Conservation (phyloP, 2,329 filamentous ascomycete genomes). For the Fusarium nygamai region DNA sequence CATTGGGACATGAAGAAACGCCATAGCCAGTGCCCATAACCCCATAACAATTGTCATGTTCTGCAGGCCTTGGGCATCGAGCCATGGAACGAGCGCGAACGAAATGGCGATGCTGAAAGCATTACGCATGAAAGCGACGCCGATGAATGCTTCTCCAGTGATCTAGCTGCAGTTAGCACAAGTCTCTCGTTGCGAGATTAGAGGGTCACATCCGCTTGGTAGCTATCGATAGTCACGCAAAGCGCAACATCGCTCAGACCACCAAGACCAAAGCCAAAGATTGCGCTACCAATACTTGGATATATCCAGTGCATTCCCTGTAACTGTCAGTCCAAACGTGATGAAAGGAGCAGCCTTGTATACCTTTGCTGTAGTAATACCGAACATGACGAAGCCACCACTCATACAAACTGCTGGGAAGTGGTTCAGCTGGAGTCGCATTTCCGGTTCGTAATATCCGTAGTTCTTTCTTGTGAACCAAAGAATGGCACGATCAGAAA, state of each 20-base stretch:
- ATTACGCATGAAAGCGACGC: slow-evolving; percentile 15
- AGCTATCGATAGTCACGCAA: slow-evolving; percentile 48
- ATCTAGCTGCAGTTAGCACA: neutral
- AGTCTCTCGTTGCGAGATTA: rapidly evolving
- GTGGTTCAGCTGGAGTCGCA: slow-evolving; percentile 47
- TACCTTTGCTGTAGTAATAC: slow-evolving; percentile 46
- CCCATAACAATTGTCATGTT: slow-evolving; percentile 28
- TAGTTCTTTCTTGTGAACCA: slow-evolving; percentile 49
- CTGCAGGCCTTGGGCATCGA: slow-evolving; percentile 16
- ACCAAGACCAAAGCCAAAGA: slow-evolving; percentile 50
- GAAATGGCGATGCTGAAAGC: slow-evolving; percentile 25
- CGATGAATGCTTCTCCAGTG: slow-evolving; percentile 22
- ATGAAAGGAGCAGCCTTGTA: neutral
- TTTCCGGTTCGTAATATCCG: slow-evolving; percentile 55
- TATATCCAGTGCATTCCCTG: slow-evolving; percentile 55
- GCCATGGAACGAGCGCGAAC: slow-evolving; percentile 23
- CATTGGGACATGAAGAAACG: slow-evolving; percentile 11
- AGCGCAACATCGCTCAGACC: slow-evolving; percentile 47
- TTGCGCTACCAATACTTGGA: slow-evolving; percentile 46
- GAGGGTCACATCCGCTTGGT: slow-evolving; percentile 3
- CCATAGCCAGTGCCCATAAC: slow-evolving; percentile 4
- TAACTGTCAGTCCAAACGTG: neutral
- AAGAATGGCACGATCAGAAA: slow-evolving; percentile 50
- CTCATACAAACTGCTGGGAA: slow-evolving; percentile 45
- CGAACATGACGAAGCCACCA: slow-evolving; percentile 51